Evolutionary conservation across 2,329 filamentous ascomycete species (phyloP), one percentile per base, ranked within the genome.

Genomic region (Aspergillus pseudoterreus): DNA sequence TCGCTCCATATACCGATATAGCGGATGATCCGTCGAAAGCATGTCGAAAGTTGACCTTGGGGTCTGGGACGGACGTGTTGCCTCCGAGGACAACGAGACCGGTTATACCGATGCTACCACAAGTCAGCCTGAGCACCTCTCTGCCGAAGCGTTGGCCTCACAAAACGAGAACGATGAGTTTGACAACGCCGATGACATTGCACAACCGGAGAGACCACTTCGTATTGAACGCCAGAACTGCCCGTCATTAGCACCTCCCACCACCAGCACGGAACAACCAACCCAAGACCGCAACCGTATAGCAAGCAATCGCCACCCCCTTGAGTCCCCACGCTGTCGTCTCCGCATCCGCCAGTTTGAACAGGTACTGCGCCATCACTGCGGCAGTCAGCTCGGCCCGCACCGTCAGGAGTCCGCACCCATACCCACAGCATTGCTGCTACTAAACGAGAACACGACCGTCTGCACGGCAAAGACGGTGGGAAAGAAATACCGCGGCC

Each of bases 341-440:
- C 0, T 65, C 68, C 0, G 71, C 64, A 0, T 76, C 80, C 1
- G 72, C 77, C 41, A 84, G 82, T 8, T 76, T 75, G 67, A 81
- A 88, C 0, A 87, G 64, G 57, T 88, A 88, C 36, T 79, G 72
- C 0, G 85, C 80, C 22, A 87, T 65, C 0, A 87, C 83, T 77
- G 36, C n/a, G 4, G 6, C 27, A 5, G n/a, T 27, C 15, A 15
- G 30, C 27, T 30, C 27, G 6, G 11, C 50, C 27, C 44, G 45
- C 76, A 72, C 51, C 59, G 2, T 9, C 15, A 6, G 12, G 43
- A 33, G 36, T 11, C n/a, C 36, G 30, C 24, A 6, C 11, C 6
- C 43, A 52, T 57, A 74, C 74, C 76, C 38, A 87, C 80, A 0
- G 83, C 77, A 63, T 88, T 87, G 38, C 82, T 81, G 57, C 82